Evolutionary conservation across 139 green algal genomes (phyloP).

Genomic region (Marvania coccoides): DNA sequence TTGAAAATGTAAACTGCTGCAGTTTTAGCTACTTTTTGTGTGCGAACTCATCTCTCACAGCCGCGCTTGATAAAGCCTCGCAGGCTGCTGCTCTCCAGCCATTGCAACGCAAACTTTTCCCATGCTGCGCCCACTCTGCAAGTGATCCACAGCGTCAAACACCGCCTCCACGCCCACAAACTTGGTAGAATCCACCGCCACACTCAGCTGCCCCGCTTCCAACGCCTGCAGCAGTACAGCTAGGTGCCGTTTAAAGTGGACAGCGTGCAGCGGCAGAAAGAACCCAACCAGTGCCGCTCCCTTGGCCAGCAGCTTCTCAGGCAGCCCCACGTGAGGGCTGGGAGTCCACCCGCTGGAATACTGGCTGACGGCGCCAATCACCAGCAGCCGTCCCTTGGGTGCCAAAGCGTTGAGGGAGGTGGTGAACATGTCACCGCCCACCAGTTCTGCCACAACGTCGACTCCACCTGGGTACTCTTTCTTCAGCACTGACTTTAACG

Average conservation of each 20-base stretch:
- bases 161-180: slow-evolving; percentile 45
- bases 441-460: slow-evolving; percentile 60
- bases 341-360: slow-evolving; percentile 32
- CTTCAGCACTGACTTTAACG: slow-evolving; percentile 43
- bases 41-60: too few species aligned
- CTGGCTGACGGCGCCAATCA: slow-evolving; percentile 72
- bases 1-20: too few species aligned
- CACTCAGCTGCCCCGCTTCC: slow-evolving; percentile 35
- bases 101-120: slow-evolving; percentile 60
- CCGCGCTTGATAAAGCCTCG: too few species aligned
- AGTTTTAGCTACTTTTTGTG: too few species aligned
- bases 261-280: slow-evolving; percentile 63
- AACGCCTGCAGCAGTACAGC: slow-evolving; percentile 18
- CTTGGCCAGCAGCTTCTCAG: slow-evolving; percentile 77
- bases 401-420: slow-evolving; percentile 54
- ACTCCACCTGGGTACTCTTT: slow-evolving; percentile 50
- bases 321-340: slow-evolving; percentile 33
- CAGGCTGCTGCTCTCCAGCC: too few species aligned
- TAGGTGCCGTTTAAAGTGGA: slow-evolving; percentile 38
- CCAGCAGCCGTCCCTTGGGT: slow-evolving; percentile 45
- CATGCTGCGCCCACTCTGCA: slow-evolving; percentile 59
- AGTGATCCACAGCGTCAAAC: slow-evolving; percentile 54
- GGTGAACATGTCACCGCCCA: slow-evolving; percentile 73
- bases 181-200: slow-evolving; percentile 28
- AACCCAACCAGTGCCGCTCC: slow-evolving; percentile 61